Evolutionary conservation across 2,329 filamentous ascomycete species (phyloP).

Genomic region (Xylariales sp.): DNA sequence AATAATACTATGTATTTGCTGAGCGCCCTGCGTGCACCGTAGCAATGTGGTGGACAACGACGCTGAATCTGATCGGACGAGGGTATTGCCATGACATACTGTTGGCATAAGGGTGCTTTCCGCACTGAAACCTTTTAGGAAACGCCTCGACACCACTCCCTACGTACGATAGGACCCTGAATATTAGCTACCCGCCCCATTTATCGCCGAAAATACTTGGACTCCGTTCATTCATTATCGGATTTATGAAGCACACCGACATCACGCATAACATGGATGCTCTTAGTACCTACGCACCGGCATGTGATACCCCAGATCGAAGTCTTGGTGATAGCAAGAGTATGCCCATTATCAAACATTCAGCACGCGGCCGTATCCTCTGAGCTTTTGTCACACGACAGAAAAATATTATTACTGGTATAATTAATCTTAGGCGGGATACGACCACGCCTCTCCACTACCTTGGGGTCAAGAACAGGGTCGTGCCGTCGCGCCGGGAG

Average conservation of each 20-base stretch:
- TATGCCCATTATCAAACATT: conserved; percentile 13
- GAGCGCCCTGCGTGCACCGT: too few species aligned
- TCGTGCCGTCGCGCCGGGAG: conserved; percentile 31
- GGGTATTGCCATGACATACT: background rate
- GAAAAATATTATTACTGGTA: conserved; percentile 14
- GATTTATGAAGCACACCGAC: conserved; percentile 6
- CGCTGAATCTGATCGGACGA: background rate
- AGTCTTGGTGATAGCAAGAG: conserved; percentile 7
- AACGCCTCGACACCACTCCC: conserved; percentile 3
- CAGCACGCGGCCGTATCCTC: conserved; percentile 14
- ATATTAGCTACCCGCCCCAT: conserved; percentile 9
- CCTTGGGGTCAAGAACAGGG: conserved; percentile 19
- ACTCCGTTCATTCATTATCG: conserved; percentile 6
- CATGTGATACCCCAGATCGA: conserved; percentile 22
- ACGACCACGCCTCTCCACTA: conserved; percentile 11
- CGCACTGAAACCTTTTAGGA: conserved; percentile 10
- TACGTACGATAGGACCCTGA: conserved; percentile 21
- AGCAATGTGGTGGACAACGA: background rate
- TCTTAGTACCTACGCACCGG: background rate
- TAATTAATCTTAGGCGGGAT: conserved; percentile 28
- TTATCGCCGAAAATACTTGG: conserved; percentile 6
- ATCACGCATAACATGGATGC: background rate
- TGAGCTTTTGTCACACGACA: conserved; percentile 31
- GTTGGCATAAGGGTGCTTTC: conserved; percentile 14
- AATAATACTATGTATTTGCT: background rate